These are phyloP conservation scores for Saccharomyces kudriavzevii DNA, from an alignment of 805 yeast genomes.

Conservation along the genomic window DNA sequence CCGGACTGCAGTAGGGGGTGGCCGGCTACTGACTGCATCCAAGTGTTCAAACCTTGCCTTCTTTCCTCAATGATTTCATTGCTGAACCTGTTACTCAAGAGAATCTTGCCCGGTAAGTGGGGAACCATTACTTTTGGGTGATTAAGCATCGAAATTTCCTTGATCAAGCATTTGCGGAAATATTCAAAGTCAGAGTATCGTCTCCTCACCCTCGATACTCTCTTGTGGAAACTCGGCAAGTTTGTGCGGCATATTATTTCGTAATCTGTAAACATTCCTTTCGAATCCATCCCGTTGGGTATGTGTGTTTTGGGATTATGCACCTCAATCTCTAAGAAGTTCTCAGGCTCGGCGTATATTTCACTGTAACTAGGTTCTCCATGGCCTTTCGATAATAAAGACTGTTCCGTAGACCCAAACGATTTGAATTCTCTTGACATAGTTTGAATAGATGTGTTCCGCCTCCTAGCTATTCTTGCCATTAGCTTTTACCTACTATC, in stretches of 20 bases:
- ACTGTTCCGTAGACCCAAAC: conserved; percentile 23
- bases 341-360: conserved; percentile 89
- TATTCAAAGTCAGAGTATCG: conserved; percentile 85
- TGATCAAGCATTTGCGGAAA: conserved; percentile 63
- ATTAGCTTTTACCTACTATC: neutral
- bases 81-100: conserved; percentile 60
- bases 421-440: conserved; percentile 20
- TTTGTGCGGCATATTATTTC: conserved; percentile 86
- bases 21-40: conserved; percentile 73
- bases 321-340: conserved; percentile 86
- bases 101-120: conserved; percentile 80
- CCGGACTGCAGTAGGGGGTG: conserved; percentile 92
- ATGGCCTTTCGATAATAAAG: conserved; percentile 18
- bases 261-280: conserved; percentile 80
- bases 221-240: conserved; percentile 72
- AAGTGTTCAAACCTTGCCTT: conserved; percentile 73
- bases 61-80: conserved; percentile 79
- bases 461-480: neutral
- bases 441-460: neutral
- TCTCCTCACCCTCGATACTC: conserved; percentile 63
- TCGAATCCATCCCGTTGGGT: conserved; percentile 32
- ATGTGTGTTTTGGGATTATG: conserved; percentile 28
- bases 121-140: conserved; percentile 68
- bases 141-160: conserved; percentile 48
- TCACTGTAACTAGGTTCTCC: conserved; percentile 63